Percentiles rank a stretch among this genome's conserved stretches.
These are phyloP conservation scores for Colletotrichum destructivum DNA, from an alignment of 2,329 filamentous ascomycete species.

Conservation along the genomic window DNA sequence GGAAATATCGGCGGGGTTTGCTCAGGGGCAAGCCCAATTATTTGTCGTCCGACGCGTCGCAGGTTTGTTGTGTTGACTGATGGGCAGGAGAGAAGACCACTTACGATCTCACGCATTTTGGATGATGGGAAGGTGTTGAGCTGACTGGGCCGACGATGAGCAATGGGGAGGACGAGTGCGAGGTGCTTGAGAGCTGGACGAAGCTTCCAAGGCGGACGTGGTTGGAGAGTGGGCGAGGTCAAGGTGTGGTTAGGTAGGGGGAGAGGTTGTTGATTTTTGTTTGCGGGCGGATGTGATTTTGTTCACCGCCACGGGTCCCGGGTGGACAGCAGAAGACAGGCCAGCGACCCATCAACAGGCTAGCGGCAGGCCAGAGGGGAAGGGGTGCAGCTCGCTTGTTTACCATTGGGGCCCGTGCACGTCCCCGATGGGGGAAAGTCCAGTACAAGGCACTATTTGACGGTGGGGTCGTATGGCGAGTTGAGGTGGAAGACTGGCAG, in stretches of 20 bases:
- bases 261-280: constrained; percentile 56
- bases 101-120: constrained; percentile 80
- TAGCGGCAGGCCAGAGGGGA: constrained; percentile 29
- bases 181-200: constrained; percentile 51
- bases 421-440: constrained; percentile 49
- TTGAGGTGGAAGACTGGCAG: constrained; percentile 14
- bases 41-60: constrained; percentile 56
- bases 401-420: constrained; percentile 49
- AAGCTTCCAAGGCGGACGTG: constrained; percentile 43
- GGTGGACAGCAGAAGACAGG: constrained; percentile 45
- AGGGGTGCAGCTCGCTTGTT: constrained; percentile 54
- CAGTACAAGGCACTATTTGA: constrained; percentile 36
- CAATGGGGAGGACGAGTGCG: constrained; percentile 44
- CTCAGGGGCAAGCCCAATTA: constrained; percentile 53
- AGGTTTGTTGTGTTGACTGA: constrained; percentile 39
- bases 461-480: constrained; percentile 21
- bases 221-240: constrained; percentile 47
- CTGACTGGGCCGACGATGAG: constrained; percentile 46
- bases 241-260: constrained; percentile 45
- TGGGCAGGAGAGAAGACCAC: constrained; percentile 51
- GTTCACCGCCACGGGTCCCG: constrained; percentile 53
- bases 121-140: constrained; percentile 47
- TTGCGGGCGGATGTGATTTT: constrained; percentile 46
- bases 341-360: constrained; percentile 39
- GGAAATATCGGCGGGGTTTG: constrained; percentile 44